phyloP scores from a whole-genome alignment of 1,139 yeast species.

The Geotrichum carabidarum region DNA sequence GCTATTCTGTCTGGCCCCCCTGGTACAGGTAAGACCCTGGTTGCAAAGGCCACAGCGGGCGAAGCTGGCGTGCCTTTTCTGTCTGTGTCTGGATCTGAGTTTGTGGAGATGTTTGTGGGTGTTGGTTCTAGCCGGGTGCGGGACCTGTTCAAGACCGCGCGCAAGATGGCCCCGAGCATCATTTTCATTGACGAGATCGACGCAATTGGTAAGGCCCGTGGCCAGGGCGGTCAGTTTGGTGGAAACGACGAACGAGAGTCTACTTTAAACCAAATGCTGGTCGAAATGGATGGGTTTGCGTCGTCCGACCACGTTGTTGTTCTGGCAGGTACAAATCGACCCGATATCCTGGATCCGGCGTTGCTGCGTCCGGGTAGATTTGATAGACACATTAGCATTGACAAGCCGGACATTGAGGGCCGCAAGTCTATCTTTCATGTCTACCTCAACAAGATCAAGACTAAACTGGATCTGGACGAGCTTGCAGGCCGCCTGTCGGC shows the following conservation, averaged over 20 bases:
- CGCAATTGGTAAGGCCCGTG: slow-evolving; percentile 94
- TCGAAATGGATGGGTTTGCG: slow-evolving; percentile 96
- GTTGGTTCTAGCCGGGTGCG: slow-evolving; percentile 98
- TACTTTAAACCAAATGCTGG: slow-evolving; percentile 87
- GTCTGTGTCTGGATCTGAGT: slow-evolving; percentile 94
- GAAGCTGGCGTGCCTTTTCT: slow-evolving; percentile 96
- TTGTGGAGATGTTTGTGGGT: slow-evolving; percentile 99
- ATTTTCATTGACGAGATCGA: slow-evolving; percentile 96
- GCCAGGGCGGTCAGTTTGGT: slow-evolving; percentile 75
- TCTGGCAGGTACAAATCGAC: slow-evolving; percentile 92
- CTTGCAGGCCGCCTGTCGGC: slow-evolving; percentile 88
- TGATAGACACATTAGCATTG: slow-evolving; percentile 87
- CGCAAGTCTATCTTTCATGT: slow-evolving; percentile 86
- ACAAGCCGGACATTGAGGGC: slow-evolving; percentile 89
- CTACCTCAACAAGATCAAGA: slow-evolving; percentile 64
- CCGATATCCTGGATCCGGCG: slow-evolving; percentile 89
- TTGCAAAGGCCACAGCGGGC: slow-evolving; percentile 98
- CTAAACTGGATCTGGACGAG: slow-evolving; percentile 47
- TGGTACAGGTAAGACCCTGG: slow-evolving; percentile 95
- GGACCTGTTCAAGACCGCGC: slow-evolving; percentile 85
- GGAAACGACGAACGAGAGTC: slow-evolving; percentile 96
- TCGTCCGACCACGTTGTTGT: slow-evolving; percentile 90
- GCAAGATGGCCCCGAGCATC: slow-evolving; percentile 89
- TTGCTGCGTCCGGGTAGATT: slow-evolving; percentile 95
- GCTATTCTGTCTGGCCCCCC: slow-evolving; percentile 97